Evolutionary conservation across 495 filamentous ascomycete species (phyloP).

Genomic region (Parathielavia hyrcaniae): DNA sequence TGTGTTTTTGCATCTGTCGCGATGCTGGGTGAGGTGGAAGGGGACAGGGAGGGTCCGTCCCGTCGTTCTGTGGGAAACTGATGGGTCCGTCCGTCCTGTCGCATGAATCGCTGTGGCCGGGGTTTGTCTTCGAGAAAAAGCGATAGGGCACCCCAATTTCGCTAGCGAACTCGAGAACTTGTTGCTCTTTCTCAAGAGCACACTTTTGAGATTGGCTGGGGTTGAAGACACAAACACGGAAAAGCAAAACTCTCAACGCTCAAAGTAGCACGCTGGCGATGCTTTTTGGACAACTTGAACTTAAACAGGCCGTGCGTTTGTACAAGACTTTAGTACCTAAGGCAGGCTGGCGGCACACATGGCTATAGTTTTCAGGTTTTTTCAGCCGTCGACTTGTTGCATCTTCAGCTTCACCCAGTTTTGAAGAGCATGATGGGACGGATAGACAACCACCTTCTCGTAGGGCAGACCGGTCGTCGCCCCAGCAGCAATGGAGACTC

Average conservation of each 20-base stretch:
- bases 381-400: too few species aligned
- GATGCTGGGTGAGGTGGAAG: slow-evolving; percentile 21
- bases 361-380: too few species aligned
- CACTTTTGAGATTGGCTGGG: slow-evolving; percentile 30
- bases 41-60: slow-evolving; percentile 17
- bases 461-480: not conserved
- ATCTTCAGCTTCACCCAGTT: too few species aligned
- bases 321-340: not conserved
- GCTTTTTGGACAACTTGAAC: too few species aligned
- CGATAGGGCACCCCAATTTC: slow-evolving; percentile 38
- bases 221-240: slow-evolving; percentile 15
- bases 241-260: slow-evolving; percentile 6
- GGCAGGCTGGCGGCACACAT: slow-evolving; percentile 1
- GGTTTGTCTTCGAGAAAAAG: slow-evolving; percentile 31
- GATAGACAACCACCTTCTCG: too few species aligned
- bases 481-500: not conserved
- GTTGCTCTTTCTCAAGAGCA: slow-evolving; percentile 22
- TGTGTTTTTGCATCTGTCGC: slow-evolving; percentile 18
- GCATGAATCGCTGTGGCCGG: slow-evolving; percentile 36
- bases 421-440: too few species aligned
- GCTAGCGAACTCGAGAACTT: slow-evolving; percentile 35
- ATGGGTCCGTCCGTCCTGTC: slow-evolving; percentile 19
- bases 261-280: not conserved
- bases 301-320: not conserved
- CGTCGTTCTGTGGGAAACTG: slow-evolving; percentile 23